These are phyloP conservation scores for Sporothrix sp. DNA, from an alignment of 2,329 filamentous ascomycete genomes.

Conservation along the genomic window DNA sequence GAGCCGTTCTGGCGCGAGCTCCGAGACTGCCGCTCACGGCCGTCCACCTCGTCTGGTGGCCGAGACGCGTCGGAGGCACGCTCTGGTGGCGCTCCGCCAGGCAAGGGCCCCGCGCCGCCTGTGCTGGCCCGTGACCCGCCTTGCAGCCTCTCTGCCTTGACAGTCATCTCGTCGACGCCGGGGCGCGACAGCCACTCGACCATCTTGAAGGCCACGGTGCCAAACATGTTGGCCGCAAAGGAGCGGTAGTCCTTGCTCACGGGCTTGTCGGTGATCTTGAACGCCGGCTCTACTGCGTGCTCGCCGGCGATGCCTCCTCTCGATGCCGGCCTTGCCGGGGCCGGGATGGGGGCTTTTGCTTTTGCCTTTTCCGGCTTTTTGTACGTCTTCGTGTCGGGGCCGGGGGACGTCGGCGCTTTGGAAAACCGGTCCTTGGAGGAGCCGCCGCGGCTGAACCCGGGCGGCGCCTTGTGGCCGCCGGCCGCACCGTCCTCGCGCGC, in stretches of 20 bases:
- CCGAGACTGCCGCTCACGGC: no score
- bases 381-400: no score
- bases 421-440: slow-evolving; percentile 4
- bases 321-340: no score
- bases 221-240: slow-evolving; percentile 54
- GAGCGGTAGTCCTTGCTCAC: slow-evolving; percentile 48
- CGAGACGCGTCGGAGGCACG: not conserved
- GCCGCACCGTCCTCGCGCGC: slow-evolving; percentile 15
- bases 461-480: slow-evolving; percentile 12
- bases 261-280: slow-evolving; percentile 37
- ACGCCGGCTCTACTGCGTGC: slow-evolving; percentile 15
- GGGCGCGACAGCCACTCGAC: slow-evolving; percentile 58
- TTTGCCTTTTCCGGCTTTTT: not conserved
- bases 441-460: slow-evolving; percentile 5
- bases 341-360: not conserved
- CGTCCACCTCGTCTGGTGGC: no score
- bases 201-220: slow-evolving; percentile 58
- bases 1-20: no score
- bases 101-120: not conserved
- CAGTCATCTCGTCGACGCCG: slow-evolving; percentile 40
- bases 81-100: not conserved
- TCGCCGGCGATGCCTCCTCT: not conserved
- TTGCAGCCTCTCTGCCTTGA: slow-evolving; percentile 27
- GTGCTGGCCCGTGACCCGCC: slow-evolving; percentile 17
- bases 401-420: no score